A percentile compares a stretch with the other conserved stretches of the same genome.
phyloP scores from a whole-genome alignment of 2,329 filamentous ascomycete genomes.

The Fusarium pseudonygamai region DNA sequence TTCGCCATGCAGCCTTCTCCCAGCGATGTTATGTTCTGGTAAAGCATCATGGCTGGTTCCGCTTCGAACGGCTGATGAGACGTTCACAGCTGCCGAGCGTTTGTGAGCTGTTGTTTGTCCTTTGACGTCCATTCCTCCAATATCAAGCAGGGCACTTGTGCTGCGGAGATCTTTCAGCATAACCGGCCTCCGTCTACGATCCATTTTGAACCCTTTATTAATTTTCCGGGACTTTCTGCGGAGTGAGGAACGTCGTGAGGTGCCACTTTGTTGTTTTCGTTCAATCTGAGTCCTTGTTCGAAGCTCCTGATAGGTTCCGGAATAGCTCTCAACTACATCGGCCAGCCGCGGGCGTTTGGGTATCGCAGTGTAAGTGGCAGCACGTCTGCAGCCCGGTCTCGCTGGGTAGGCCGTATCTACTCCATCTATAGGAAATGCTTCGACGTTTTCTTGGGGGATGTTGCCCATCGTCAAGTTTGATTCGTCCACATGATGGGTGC shows the following conservation, averaged over 20 bases:
- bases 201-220: slow-evolving; percentile 5
- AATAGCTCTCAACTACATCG: slow-evolving; percentile 43
- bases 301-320: slow-evolving; percentile 20
- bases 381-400: slow-evolving; percentile 37
- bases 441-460: slow-evolving; percentile 10
- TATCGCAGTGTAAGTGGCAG: slow-evolving; percentile 39
- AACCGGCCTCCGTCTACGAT: not conserved
- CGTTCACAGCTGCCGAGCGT: slow-evolving; percentile 1
- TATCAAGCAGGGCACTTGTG: not conserved
- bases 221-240: slow-evolving; percentile 21
- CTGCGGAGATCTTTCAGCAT: not conserved
- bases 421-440: slow-evolving; percentile 11
- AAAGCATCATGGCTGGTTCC: slow-evolving; percentile 36
- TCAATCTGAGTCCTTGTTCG: not conserved
- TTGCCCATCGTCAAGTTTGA: not conserved
- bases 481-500: not conserved
- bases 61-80: slow-evolving; percentile 11
- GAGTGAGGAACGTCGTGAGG: not conserved
- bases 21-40: slow-evolving; percentile 39
- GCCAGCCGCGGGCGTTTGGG: slow-evolving; percentile 39
- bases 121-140: not conserved
- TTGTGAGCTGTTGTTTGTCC: not conserved
- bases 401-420: not conserved
- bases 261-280: not conserved
- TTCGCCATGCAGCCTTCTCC: slow-evolving; percentile 40